Evolutionary conservation across 1,284 basidiomycete genomes (phyloP).

Genomic region (Microbotryum intermedium): DNA sequence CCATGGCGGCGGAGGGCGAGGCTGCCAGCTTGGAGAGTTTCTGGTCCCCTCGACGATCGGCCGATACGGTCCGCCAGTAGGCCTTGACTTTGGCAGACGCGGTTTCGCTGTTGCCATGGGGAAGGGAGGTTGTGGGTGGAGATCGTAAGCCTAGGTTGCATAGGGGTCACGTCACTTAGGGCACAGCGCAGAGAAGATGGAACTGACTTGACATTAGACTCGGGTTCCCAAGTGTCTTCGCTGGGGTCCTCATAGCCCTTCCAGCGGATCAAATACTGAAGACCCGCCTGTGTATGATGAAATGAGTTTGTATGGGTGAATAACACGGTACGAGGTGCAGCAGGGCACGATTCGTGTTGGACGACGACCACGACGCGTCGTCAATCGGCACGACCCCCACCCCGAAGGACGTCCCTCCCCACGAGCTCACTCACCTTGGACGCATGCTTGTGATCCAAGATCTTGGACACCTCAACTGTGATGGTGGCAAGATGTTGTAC

Average conservation of each 20-base stretch:
- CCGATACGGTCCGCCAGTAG: conserved; percentile 7
- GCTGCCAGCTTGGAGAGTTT: too few relatives aligned
- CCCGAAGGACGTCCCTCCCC: neutral
- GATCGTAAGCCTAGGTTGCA: neutral
- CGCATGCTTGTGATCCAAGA: conserved; percentile 7
- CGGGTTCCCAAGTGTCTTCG: conserved; percentile 16
- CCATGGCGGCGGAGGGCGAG: neutral
- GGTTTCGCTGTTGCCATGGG: neutral
- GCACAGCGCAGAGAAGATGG: neutral
- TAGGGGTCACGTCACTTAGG: neutral
- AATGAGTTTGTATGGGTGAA: neutral
- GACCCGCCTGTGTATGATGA: neutral
- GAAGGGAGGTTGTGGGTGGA: too few relatives aligned
- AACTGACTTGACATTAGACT: conserved; percentile 6
- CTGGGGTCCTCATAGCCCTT: conserved; percentile 2
- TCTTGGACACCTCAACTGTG: conserved; percentile 6
- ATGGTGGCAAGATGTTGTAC: neutral
- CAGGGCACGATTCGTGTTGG: neutral
- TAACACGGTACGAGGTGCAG: neutral
- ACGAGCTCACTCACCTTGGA: neutral
- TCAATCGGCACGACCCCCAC: too few relatives aligned
- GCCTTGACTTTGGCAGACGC: neutral
- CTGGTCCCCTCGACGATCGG: conserved; percentile 2
- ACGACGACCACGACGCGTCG: neutral
- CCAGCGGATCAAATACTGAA: conserved; percentile 17